These are phyloP conservation scores for Hypericum perforatum DNA, from an alignment of 345 rosid genomes.

Conservation along the genomic window DNA sequence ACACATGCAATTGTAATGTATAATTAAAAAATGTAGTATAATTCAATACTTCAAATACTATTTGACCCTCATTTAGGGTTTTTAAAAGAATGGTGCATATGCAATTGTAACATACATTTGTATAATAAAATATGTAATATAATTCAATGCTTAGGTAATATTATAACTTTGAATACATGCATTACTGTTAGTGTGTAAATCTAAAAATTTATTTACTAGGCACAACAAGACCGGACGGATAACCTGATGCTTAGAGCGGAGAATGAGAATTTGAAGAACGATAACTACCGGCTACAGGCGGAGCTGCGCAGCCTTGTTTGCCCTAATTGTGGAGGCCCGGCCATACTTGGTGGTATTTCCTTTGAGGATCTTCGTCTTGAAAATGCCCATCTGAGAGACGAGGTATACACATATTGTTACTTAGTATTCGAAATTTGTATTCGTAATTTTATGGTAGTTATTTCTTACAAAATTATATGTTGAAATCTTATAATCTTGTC, in stretches of 20 bases:
- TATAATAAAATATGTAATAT: no score
- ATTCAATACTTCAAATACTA: constrained; percentile 1
- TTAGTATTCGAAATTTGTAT: no score
- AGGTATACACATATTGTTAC: constrained; percentile 29
- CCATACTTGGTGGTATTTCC: constrained; percentile 53
- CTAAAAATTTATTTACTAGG: constrained; percentile 39
- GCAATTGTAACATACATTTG: no score
- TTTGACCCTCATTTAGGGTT: constrained; percentile 25
- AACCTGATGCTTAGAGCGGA: constrained; percentile 70
- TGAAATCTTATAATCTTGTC: no score
- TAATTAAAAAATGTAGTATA: no score
- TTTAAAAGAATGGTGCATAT: no score
- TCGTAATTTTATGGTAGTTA: no score
- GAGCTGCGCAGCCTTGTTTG: constrained; percentile 61
- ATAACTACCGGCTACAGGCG: constrained; percentile 64
- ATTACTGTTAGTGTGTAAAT: no score
- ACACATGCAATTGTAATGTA: no score
- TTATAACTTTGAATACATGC: no score
- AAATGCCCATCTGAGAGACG: constrained; percentile 77
- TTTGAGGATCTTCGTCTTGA: constrained; percentile 73
- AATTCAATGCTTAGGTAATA: no score
- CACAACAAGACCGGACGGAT: constrained; percentile 82
- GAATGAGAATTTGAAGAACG: constrained; percentile 61
- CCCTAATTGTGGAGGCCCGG: constrained; percentile 69
- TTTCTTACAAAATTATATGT: no score